These are phyloP conservation scores for Lablab purpureus DNA, from an alignment of 306 rosid genomes.

Conservation along the genomic window DNA sequence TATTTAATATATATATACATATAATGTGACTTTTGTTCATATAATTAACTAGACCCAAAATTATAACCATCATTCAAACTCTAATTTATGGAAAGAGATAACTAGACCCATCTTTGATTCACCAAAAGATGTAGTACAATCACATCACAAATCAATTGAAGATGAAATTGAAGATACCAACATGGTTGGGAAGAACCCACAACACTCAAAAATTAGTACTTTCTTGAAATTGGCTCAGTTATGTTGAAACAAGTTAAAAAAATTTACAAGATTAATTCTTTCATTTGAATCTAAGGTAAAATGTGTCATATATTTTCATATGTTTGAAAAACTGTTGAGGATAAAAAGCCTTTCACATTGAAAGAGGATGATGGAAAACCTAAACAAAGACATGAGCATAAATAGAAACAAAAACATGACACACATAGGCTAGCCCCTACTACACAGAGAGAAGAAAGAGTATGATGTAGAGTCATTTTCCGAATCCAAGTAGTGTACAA, in stretches of 20 bases:
- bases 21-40: no score
- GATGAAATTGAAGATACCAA: no score
- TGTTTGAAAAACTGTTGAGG: neutral
- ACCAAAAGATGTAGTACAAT: no score
- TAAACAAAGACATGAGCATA: neutral
- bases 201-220: neutral
- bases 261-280: neutral
- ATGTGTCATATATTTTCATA: neutral
- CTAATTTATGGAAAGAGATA: no score
- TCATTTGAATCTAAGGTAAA: neutral
- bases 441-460: neutral
- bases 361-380: neutral
- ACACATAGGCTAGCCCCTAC: neutral
- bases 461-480: neutral
- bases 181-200: neutral
- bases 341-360: neutral
- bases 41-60: no score
- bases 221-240: neutral
- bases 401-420: neutral
- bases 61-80: no score
- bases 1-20: no score
- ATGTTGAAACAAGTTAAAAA: neutral
- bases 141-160: conserved; percentile 2
- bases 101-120: no score
- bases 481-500: neutral